Percentiles rank a stretch among this genome's conserved stretches.
These are phyloP conservation scores for Amanita exitialis DNA, from an alignment of 768 basidiomycete species.

Conservation along the genomic window DNA sequence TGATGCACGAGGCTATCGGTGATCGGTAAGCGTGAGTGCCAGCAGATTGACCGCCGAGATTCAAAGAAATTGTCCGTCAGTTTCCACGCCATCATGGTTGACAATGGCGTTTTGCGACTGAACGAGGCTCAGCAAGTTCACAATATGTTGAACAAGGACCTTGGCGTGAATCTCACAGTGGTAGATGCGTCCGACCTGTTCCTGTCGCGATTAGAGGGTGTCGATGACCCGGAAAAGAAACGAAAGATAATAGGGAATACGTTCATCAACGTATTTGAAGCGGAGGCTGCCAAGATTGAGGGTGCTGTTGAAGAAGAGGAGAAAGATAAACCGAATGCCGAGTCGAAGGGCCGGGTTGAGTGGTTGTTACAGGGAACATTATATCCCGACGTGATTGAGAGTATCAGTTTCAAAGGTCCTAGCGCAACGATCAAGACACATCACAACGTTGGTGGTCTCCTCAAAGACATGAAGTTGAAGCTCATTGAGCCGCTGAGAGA, in stretches of 20 bases:
- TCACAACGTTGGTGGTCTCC: conserved; percentile 94
- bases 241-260: conserved; percentile 98
- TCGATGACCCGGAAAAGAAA: conserved; percentile 96
- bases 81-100: conserved; percentile 99
- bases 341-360: conserved; percentile 84
- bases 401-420: conserved; percentile 98
- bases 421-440: conserved; percentile 99
- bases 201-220: conserved; percentile 75
- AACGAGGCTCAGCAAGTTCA: conserved; percentile 89
- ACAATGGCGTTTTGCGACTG: conserved; percentile 91
- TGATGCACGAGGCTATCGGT: conserved; percentile 99
- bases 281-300: conserved; percentile 87
- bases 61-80: conserved; percentile 26
- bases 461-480: conserved; percentile 98
- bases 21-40: conserved; percentile 52
- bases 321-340: conserved; percentile 36
- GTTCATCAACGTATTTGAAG: conserved; percentile 96
- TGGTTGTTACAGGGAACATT: conserved; percentile 97
- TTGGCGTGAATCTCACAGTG: conserved; percentile 94
- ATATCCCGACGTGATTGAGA: conserved; percentile 98
- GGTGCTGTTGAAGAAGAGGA: conserved; percentile 71
- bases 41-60: background rate
- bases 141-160: conserved; percentile 85
- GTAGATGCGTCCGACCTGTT: conserved; percentile 94
- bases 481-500: conserved; percentile 96